A percentile compares a stretch with the other conserved stretches of the same genome.
Conservation (phyloP, 2,329 filamentous ascomycete genomes). For the Remersonia thermophila region DNA sequence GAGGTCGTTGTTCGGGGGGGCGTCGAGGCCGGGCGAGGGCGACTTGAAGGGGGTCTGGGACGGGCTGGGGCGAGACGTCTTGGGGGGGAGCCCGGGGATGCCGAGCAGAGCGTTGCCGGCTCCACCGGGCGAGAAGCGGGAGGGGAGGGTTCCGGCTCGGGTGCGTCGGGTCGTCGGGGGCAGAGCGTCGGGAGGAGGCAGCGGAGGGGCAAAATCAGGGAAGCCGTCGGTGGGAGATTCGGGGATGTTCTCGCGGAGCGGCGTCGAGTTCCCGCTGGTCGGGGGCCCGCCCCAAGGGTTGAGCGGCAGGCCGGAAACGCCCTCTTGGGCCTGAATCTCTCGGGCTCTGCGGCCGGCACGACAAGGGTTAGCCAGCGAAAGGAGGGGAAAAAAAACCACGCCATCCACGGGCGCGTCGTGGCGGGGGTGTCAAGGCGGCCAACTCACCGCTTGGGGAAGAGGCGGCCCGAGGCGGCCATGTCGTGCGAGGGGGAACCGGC, state of each 20-base stretch:
- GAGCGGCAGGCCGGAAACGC: conserved; percentile 53
- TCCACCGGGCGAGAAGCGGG: conserved; percentile 72
- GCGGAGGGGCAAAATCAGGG: conserved; percentile 69
- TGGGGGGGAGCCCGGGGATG: conserved; percentile 49
- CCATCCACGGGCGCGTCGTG: too few species aligned
- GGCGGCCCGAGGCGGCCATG: conserved; percentile 52
- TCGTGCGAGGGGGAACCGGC: conserved; percentile 96
- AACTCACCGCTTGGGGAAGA: conserved; percentile 85
- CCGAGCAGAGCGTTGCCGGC: conserved; percentile 47
- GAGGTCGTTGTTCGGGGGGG: conserved; percentile 25
- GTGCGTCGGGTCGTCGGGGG: conserved; percentile 60
- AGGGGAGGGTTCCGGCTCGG: conserved; percentile 90
- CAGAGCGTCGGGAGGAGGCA: conserved; percentile 52
- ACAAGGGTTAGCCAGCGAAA: conserved; percentile 9
- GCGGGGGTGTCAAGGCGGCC: too few species aligned
- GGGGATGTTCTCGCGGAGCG: conserved; percentile 90
- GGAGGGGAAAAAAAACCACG: conserved; percentile 10
- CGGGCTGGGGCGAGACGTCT: conserved; percentile 73
- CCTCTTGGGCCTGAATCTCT: conserved; percentile 96
- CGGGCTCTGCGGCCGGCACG: conserved; percentile 50
- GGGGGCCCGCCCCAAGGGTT: conserved; percentile 90
- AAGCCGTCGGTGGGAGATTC: conserved; percentile 95
- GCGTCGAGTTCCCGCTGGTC: conserved; percentile 91
- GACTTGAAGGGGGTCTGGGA: conserved; percentile 80
- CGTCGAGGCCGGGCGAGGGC: conserved; percentile 41